These are phyloP conservation scores for Cladophialophora psammophila DNA, from an alignment of 2,329 filamentous ascomycete genomes.

Conservation along the genomic window DNA sequence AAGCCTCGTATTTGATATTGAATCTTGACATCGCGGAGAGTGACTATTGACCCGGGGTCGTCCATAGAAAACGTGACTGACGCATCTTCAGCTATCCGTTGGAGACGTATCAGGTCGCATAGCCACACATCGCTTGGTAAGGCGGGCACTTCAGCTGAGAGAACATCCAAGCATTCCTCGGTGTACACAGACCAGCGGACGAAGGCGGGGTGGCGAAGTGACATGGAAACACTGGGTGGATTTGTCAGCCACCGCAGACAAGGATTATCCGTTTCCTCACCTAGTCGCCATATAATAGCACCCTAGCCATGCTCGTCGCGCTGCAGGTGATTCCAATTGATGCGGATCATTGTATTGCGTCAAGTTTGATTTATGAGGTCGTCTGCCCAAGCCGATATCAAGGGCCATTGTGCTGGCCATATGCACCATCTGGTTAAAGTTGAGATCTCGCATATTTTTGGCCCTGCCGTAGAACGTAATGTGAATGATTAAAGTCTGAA, in stretches of 20 bases:
- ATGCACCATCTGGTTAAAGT: constrained; percentile 87
- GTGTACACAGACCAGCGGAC: constrained; percentile 69
- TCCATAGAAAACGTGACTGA: constrained; percentile 71
- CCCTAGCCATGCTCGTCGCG: constrained; percentile 66
- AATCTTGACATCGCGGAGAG: constrained; percentile 67
- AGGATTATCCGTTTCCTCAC: constrained; percentile 44
- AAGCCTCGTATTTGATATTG: constrained; percentile 71
- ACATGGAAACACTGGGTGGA: constrained; percentile 58
- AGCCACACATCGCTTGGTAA: constrained; percentile 63
- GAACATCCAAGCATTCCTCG: constrained; percentile 65
- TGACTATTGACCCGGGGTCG: constrained; percentile 61
- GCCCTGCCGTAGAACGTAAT: constrained; percentile 89
- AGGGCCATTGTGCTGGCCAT: constrained; percentile 81
- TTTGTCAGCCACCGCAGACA: neutral
- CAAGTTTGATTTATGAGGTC: constrained; percentile 50
- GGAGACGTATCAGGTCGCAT: constrained; percentile 65
- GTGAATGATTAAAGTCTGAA: constrained; percentile 77
- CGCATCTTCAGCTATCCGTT: constrained; percentile 73
- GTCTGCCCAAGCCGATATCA: constrained; percentile 77
- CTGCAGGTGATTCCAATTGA: constrained; percentile 54
- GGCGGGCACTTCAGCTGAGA: constrained; percentile 63
- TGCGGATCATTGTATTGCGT: constrained; percentile 47
- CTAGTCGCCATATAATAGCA: constrained; percentile 67
- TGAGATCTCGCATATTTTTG: constrained; percentile 81
- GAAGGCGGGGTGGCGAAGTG: constrained; percentile 64